A percentile compares a stretch with the other conserved stretches of the same genome.
Conservation (phyloP, 495 filamentous ascomycete genomes). For the Margaritispora aquatica region DNA sequence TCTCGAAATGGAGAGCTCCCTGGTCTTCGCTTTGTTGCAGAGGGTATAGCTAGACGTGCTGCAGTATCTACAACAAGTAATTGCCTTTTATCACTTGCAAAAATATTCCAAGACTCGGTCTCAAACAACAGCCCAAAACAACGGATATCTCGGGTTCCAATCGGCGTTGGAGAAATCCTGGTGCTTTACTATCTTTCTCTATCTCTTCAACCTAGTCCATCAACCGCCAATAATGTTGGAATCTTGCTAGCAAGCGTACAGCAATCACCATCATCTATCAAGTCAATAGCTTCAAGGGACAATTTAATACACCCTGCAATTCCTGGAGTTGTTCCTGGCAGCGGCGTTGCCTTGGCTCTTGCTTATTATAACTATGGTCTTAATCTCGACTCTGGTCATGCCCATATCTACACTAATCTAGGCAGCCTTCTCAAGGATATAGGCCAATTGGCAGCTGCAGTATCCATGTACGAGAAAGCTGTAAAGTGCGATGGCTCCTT, state of each 20-base stretch:
- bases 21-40: slow-evolving; percentile 69
- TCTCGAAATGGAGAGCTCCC: slow-evolving; percentile 64
- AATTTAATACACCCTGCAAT: slow-evolving; percentile 39
- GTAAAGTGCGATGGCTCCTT: slow-evolving; percentile 88
- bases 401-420: slow-evolving; percentile 96
- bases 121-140: slow-evolving; percentile 61
- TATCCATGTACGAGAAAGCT: slow-evolving; percentile 95
- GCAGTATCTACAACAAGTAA: slow-evolving; percentile 94
- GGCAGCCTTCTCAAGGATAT: slow-evolving; percentile 96
- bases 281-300: slow-evolving; percentile 26
- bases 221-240: slow-evolving; percentile 97
- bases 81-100: slow-evolving; percentile 87
- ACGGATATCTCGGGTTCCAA: slow-evolving; percentile 51
- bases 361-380: slow-evolving; percentile 94
- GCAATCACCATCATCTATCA: slow-evolving; percentile 50
- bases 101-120: slow-evolving; percentile 99
- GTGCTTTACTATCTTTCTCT: slow-evolving; percentile 95
- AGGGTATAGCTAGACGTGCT: slow-evolving; percentile 67
- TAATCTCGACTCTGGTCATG: slow-evolving; percentile 79
- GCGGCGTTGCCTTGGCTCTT: slow-evolving; percentile 81
- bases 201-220: slow-evolving; percentile 91
- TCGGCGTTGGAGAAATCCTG: slow-evolving; percentile 86
- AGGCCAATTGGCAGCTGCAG: slow-evolving; percentile 83
- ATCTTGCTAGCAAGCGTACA: slow-evolving; percentile 94
- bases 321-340: slow-evolving; percentile 78